Percentiles rank a stretch among this genome's conserved stretches.
phyloP scores from a whole-genome alignment of 306 rosid species.

The Alnus glutinosa region DNA sequence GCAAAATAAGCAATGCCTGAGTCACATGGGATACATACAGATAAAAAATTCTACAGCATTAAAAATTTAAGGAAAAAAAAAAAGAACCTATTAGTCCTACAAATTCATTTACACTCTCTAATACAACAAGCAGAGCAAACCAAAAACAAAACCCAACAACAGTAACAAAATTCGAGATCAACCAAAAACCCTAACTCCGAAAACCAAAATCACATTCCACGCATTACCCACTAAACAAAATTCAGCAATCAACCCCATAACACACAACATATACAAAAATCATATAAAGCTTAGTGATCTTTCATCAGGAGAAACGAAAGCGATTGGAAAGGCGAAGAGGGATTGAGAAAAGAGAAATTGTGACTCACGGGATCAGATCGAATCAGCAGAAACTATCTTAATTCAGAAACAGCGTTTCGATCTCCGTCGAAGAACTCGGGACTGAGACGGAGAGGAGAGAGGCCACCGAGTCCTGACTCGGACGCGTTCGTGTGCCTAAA shows the following conservation, averaged over 20 bases:
- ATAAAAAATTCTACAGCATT: background rate
- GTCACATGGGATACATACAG: background rate
- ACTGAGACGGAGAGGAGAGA: background rate
- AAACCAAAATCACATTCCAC: slow-evolving; percentile 11
- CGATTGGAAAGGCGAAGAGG: background rate
- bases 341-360: background rate
- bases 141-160: background rate
- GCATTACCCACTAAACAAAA: background rate
- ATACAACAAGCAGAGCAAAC: background rate
- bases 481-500: background rate
- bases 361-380: slow-evolving; percentile 3
- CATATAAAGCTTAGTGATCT: background rate
- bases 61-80: background rate
- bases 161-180: slow-evolving; percentile 8
- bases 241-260: background rate
- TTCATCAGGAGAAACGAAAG: background rate
- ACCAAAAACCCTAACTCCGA: slow-evolving; percentile 23
- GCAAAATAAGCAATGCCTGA: background rate
- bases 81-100: background rate
- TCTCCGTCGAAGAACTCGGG: background rate
- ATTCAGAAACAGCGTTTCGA: background rate
- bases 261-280: background rate
- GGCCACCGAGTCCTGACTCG: slow-evolving; percentile 2
- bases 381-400: background rate
- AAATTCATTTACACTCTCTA: background rate